Evolutionary conservation across 371 early-diverging fungal genomes (phyloP), one percentile per base, ranked within the genome.

Genomic region (Zancudomyces culisetae): DNA sequence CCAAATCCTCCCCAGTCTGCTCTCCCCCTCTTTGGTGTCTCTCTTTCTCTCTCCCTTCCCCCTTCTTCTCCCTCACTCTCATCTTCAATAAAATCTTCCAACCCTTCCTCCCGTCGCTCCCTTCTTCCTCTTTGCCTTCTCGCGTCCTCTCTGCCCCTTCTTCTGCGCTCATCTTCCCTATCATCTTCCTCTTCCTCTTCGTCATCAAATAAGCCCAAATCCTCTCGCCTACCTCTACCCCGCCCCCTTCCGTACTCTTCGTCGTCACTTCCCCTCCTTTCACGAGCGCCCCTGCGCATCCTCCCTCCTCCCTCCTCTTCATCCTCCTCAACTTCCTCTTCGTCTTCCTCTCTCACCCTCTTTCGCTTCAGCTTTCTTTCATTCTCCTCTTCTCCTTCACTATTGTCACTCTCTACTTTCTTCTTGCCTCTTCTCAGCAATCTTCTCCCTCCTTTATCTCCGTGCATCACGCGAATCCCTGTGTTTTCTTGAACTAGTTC

Each of bases 401-500:
- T 57, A 49, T 69, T 57, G 45, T 56, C 63, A 47, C 66, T 61
- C 1, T 55, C 70, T 28, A 54, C 59, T 1, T 68, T 55, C 35
- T 60, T 52, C 24, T 72, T 70, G 46, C 73, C 72, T 45, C 70
- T 60, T 48, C 81, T 75, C 61, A 84, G 81, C 23, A 81, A 69
- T 27, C 86, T 72, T 58, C 74, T 75, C 66, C 69, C 72, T 50
- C 55, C 55, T 72, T 75, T 75, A 55, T 73, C 75, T 39, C 70
- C 57, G 12, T 73, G 67, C 10, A 60, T 59, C 51, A 77, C 61
- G 45, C 75, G 75, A 29, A 78, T 68, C 30, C 83, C 85, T 6
- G 83, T 80, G 60, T 90, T 89, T 56, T 87, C 90, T 55, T 80
- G 84, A 24, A 90, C 63, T 22, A 90, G 71, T 22, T 75, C 87